Evolutionary conservation across 1,284 basidiomycete genomes (phyloP).

Genomic region (Inonotus hispidus): DNA sequence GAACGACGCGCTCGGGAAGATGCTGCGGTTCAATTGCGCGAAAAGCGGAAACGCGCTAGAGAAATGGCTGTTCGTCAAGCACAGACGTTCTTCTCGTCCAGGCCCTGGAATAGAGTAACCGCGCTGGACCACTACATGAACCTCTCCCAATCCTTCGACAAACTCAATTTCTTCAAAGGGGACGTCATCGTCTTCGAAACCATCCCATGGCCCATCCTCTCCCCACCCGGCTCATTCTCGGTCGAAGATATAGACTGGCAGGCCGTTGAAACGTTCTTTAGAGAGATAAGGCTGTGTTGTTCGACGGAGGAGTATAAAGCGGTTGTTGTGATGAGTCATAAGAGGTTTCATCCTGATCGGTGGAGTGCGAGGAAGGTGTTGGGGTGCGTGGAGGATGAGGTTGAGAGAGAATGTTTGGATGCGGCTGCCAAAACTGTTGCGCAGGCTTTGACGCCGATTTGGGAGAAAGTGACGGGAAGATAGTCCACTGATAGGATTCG

Average conservation of each 20-base stretch:
- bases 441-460: conserved; percentile 55
- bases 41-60: conserved; percentile 34
- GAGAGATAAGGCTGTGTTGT: conserved; percentile 40
- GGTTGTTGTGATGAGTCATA: conserved; percentile 63
- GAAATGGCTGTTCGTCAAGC: conserved; percentile 42
- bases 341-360: conserved; percentile 63
- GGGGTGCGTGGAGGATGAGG: conserved; percentile 45
- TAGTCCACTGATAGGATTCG: neutral
- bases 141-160: conserved; percentile 58
- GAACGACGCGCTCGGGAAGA: conserved; percentile 28
- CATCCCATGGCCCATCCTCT: conserved; percentile 69
- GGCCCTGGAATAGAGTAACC: conserved; percentile 46
- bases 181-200: conserved; percentile 50
- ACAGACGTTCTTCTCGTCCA: conserved; percentile 26
- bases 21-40: conserved; percentile 22
- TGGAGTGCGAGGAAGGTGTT: conserved; percentile 54
- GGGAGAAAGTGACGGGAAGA: conserved; percentile 37
- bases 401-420: conserved; percentile 48
- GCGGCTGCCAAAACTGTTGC: conserved; percentile 56
- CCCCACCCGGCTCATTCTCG: conserved; percentile 41
- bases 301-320: conserved; percentile 36
- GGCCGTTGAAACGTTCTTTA: conserved; percentile 66
- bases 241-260: conserved; percentile 64
- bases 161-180: conserved; percentile 44
- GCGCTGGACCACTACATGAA: conserved; percentile 62